Conservation (phyloP, 768 basidiomycete genomes). For the Podaxis mareebaensis region DNA sequence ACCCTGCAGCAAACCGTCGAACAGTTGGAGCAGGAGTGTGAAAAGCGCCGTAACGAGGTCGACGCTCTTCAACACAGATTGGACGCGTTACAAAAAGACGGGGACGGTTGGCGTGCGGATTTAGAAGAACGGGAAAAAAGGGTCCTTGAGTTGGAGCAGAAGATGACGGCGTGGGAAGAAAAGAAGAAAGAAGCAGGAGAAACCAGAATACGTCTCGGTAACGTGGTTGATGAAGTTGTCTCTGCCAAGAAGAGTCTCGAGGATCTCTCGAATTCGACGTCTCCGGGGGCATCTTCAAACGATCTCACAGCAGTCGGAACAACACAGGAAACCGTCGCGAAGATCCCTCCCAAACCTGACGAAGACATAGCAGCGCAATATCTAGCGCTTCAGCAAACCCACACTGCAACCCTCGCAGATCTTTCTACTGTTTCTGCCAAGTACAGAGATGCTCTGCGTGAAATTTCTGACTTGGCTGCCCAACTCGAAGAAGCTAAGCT, state of each 20-base stretch:
- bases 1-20: constrained; percentile 71
- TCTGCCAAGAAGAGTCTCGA: constrained; percentile 70
- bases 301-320: constrained; percentile 26
- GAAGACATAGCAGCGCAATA: constrained; percentile 60
- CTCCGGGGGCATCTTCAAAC: constrained; percentile 24
- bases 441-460: constrained; percentile 85
- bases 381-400: constrained; percentile 75
- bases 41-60: constrained; percentile 72
- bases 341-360: constrained; percentile 29
- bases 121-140: constrained; percentile 80
- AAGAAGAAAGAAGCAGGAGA: constrained; percentile 69
- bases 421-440: constrained; percentile 77
- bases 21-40: constrained; percentile 73
- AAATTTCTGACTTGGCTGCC: constrained; percentile 91
- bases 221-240: constrained; percentile 69
- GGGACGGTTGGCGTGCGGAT: constrained; percentile 81
- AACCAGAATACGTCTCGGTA: constrained; percentile 64
- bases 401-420: constrained; percentile 77
- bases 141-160: constrained; percentile 74
- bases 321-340: constrained; percentile 11
- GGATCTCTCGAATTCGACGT: constrained; percentile 33
- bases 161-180: constrained; percentile 77
- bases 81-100: constrained; percentile 67
- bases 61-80: constrained; percentile 70
- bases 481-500: constrained; percentile 89